Conservation (phyloP, 1,139 yeast species). For the Candida glucosophila region DNA sequence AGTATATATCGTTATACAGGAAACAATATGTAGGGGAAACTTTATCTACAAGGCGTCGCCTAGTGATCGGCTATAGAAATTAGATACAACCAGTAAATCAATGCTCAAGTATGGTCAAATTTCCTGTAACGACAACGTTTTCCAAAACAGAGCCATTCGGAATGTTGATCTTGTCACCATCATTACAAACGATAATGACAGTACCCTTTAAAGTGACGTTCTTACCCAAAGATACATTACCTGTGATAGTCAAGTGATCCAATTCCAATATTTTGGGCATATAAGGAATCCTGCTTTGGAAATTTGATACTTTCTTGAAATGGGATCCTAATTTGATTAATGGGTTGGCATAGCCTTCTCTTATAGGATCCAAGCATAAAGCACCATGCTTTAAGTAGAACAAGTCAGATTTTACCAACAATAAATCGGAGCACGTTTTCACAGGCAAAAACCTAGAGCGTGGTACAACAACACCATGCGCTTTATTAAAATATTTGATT, state of each 20-base stretch:
- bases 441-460: constrained; percentile 97
- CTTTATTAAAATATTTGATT: constrained; percentile 87
- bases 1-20: too few species aligned
- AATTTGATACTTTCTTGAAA: constrained; percentile 89
- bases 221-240: constrained; percentile 89
- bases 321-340: constrained; percentile 93
- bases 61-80: too few species aligned
- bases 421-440: constrained; percentile 90
- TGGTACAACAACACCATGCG: constrained; percentile 98
- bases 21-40: too few species aligned
- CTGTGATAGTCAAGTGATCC: constrained; percentile 95
- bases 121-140: constrained; percentile 95
- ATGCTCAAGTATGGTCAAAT: constrained; percentile 91
- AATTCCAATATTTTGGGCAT: constrained; percentile 93
- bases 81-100: constrained; percentile 15
- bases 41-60: too few species aligned
- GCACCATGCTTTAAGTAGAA: constrained; percentile 91
- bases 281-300: constrained; percentile 85
- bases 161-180: constrained; percentile 92
- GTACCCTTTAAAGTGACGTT: constrained; percentile 91
- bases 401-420: constrained; percentile 93
- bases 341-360: constrained; percentile 87
- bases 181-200: constrained; percentile 94
- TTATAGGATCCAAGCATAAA: constrained; percentile 68
- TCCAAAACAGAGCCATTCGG: constrained; percentile 94